These are phyloP conservation scores for Neofusicoccum ribis DNA, from an alignment of 2,329 filamentous ascomycete species.

Conservation along the genomic window DNA sequence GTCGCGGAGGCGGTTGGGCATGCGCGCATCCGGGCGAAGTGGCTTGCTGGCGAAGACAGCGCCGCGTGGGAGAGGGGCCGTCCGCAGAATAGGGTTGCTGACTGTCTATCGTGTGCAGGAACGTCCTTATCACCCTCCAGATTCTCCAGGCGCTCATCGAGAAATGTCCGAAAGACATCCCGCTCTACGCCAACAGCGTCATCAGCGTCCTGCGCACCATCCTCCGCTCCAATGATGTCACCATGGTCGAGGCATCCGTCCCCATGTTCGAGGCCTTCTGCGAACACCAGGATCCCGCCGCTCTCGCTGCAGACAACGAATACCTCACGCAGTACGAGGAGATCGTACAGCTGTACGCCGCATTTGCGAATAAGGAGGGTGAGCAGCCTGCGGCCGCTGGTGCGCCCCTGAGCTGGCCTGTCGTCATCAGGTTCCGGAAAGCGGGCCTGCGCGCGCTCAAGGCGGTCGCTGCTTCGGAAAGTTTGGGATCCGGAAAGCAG, in stretches of 20 bases:
- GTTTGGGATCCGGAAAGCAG: conserved; percentile 73
- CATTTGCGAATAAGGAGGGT: conserved; percentile 68
- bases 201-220: conserved; percentile 82
- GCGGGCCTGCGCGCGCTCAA: conserved; percentile 69
- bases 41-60: background rate
- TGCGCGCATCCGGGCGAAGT: background rate
- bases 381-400: conserved; percentile 39
- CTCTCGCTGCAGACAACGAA: conserved; percentile 79
- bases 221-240: conserved; percentile 82
- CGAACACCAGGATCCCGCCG: conserved; percentile 80
- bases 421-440: conserved; percentile 65
- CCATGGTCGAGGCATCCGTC: conserved; percentile 87
- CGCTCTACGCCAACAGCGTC: conserved; percentile 81
- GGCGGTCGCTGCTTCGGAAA: conserved; percentile 77
- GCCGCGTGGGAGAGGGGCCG: background rate
- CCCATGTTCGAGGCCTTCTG: conserved; percentile 87
- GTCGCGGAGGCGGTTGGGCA: background rate
- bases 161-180: conserved; percentile 85
- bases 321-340: conserved; percentile 82
- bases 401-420: conserved; percentile 64
- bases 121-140: conserved; percentile 91
- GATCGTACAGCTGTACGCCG: conserved; percentile 76
- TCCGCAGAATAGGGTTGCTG: background rate
- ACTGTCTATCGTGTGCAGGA: conserved; percentile 53
- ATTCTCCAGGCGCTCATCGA: conserved; percentile 91